A percentile compares a stretch with the other conserved stretches of the same genome.
phyloP scores from a whole-genome alignment of 2,329 filamentous ascomycete genomes.

The Dactylella cylindrospora region DNA sequence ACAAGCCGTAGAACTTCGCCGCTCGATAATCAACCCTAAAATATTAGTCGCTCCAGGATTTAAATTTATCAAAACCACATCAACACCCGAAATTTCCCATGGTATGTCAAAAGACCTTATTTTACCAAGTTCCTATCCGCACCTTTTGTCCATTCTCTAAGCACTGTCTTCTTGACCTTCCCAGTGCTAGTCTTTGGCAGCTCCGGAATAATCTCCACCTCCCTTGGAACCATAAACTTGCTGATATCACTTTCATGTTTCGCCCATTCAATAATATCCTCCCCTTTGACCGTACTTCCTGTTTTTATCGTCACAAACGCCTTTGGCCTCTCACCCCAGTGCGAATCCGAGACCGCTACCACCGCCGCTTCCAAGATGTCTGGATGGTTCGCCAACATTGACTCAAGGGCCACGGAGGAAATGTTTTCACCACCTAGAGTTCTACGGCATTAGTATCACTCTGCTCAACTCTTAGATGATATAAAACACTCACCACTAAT shows the following conservation, averaged over 20 bases:
- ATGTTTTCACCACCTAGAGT: conserved; percentile 87
- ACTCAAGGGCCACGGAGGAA: conserved; percentile 86
- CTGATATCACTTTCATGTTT: conserved; percentile 77
- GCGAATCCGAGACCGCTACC: conserved; percentile 79
- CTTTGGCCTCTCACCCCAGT: conserved; percentile 96
- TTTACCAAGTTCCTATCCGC: conserved; percentile 49
- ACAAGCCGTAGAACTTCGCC: neutral
- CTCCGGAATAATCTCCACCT: conserved; percentile 77
- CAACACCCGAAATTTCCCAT: neutral
- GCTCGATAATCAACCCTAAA: neutral
- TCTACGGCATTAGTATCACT: conserved; percentile 5
- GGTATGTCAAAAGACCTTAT: conserved; percentile 22
- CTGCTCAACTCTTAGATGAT: neutral
- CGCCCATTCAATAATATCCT: conserved; percentile 82
- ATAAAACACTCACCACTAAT: conserved; percentile 69
- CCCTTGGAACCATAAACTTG: conserved; percentile 79
- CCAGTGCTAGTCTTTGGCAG: conserved; percentile 96
- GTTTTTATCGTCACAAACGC: conserved; percentile 82
- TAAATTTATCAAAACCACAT: neutral
- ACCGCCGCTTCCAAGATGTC: conserved; percentile 89
- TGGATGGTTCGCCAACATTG: conserved; percentile 83
- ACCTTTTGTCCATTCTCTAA: conserved; percentile 79
- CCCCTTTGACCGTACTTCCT: conserved; percentile 62
- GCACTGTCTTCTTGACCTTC: conserved; percentile 92
- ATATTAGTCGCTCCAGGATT: neutral